Conservation (phyloP, 2,329 filamentous ascomycete genomes). For the Conoideocrella luteorostrata region DNA sequence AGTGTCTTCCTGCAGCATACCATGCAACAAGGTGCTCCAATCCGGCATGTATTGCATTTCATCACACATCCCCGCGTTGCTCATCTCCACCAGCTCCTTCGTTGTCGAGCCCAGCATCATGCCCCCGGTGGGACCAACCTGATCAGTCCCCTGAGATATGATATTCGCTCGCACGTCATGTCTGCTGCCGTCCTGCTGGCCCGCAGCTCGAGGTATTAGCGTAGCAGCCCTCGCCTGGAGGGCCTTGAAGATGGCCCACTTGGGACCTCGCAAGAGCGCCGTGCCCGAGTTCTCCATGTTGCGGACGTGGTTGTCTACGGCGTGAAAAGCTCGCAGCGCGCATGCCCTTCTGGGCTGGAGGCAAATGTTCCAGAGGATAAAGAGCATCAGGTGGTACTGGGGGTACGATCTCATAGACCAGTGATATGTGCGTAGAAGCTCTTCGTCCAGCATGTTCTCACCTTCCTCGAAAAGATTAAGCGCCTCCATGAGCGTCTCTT, state of each 20-base stretch:
- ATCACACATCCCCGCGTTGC: slow-evolving; percentile 2
- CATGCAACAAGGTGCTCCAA: slow-evolving; percentile 23
- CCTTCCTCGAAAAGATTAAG: slow-evolving; percentile 25
- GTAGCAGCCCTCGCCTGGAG: slow-evolving; percentile 23
- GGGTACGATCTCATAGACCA: slow-evolving; percentile 34
- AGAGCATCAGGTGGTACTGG: slow-evolving; percentile 37
- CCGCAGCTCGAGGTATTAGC: slow-evolving; percentile 12
- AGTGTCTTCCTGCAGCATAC: slow-evolving; percentile 20
- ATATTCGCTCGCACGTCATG: not conserved
- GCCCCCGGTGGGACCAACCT: not conserved
- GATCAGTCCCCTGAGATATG: not conserved
- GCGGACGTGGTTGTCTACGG: slow-evolving; percentile 12
- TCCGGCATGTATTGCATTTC: slow-evolving; percentile 16
- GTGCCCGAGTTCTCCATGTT: slow-evolving; percentile 2
- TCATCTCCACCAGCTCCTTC: not conserved
- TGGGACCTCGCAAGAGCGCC: slow-evolving; percentile 13
- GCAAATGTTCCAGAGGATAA: slow-evolving; percentile 37
- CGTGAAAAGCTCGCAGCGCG: slow-evolving; percentile 23
- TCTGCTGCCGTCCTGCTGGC: not conserved
- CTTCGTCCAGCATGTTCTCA: slow-evolving; percentile 24
- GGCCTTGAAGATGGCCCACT: slow-evolving; percentile 24
- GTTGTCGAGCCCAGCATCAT: not conserved
- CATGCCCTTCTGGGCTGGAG: slow-evolving; percentile 27
- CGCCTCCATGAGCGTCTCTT: slow-evolving; percentile 28
- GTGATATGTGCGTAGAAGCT: slow-evolving; percentile 28